These are phyloP conservation scores for Pseudovirgaria hyperparasitica DNA, from an alignment of 2,329 filamentous ascomycete species.

Conservation along the genomic window DNA sequence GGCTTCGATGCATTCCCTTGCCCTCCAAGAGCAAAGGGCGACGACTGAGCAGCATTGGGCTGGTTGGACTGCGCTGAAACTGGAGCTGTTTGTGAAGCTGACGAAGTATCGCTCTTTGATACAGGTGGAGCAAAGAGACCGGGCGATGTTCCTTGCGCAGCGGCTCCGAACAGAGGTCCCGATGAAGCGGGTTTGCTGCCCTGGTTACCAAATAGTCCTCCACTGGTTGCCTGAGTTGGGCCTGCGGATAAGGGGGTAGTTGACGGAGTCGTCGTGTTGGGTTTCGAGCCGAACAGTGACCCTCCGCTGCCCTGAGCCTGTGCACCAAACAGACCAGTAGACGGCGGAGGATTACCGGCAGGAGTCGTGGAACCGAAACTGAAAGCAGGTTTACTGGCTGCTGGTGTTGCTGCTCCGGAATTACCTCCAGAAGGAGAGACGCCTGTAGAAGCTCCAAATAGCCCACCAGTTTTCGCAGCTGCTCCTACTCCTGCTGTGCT, in stretches of 20 bases:
- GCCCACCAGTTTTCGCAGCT: conserved; percentile 3
- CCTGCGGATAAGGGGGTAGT: conserved; percentile 3
- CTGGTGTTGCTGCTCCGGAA: conserved; percentile 13
- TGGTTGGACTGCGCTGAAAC: too few species aligned
- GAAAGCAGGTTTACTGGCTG: conserved; percentile 21
- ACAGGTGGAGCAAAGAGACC: conserved; percentile 15
- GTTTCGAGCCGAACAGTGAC: too few species aligned
- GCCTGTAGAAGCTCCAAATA: conserved; percentile 4
- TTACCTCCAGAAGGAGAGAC: conserved; percentile 1
- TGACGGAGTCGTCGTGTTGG: not conserved
- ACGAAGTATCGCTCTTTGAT: too few species aligned
- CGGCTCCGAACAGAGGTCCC: conserved; percentile 1
- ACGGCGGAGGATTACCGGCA: conserved; percentile 22
- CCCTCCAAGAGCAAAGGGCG: too few species aligned
- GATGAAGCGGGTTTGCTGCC: too few species aligned
- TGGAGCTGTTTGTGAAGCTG: too few species aligned
- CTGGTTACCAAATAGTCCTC: conserved; percentile 3
- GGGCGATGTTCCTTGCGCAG: conserved; percentile 6
- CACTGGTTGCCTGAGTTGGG: conserved; percentile 3
- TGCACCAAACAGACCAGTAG: conserved; percentile 15
- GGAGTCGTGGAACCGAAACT: conserved; percentile 25
- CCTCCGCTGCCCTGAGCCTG: conserved; percentile 9
- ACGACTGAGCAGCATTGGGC: too few species aligned
- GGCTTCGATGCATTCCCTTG: conserved; percentile 5
- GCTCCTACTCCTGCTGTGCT: conserved; percentile 13